These are phyloP conservation scores for Irineochytrium annulatum DNA, from an alignment of 192 early-diverging fungal species.

Conservation along the genomic window DNA sequence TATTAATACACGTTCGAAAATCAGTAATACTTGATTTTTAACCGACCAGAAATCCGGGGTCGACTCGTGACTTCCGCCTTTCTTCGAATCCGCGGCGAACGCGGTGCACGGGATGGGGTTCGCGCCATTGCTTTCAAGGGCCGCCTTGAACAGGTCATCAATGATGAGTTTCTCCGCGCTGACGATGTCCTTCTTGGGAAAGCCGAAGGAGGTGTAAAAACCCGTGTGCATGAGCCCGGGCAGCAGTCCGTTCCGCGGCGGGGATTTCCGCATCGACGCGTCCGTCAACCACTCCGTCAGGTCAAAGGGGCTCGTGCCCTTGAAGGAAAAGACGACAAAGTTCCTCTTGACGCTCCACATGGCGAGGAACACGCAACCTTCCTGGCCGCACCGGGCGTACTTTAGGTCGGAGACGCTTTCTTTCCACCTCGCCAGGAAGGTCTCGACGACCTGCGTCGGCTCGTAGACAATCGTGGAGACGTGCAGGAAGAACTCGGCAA, in stretches of 20 bases:
- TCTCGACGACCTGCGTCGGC: slow-evolving; percentile 6
- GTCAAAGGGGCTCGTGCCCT: slow-evolving; percentile 12
- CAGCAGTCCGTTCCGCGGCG: neutral
- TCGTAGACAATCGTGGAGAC: slow-evolving; percentile 13
- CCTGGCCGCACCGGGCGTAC: neutral
- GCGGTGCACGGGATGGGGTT: neutral
- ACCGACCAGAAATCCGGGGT: too few species aligned
- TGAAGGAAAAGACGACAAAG: slow-evolving; percentile 12
- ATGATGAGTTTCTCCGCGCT: neutral
- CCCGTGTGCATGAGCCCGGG: slow-evolving; percentile 10
- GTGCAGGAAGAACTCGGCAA: slow-evolving; percentile 16
- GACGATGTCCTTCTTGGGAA: neutral
- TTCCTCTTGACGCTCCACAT: slow-evolving; percentile 12
- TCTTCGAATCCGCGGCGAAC: neutral
- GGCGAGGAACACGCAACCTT: neutral
- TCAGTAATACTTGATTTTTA: too few species aligned
- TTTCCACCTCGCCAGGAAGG: neutral
- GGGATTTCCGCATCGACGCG: neutral
- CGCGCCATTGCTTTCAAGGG: neutral
- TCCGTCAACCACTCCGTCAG: slow-evolving; percentile 15
- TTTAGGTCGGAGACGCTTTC: too few species aligned
- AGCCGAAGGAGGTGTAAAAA: neutral
- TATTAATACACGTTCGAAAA: too few species aligned
- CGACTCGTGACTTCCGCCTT: too few species aligned
- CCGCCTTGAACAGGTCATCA: neutral